Percentiles rank a stretch among this genome's conserved stretches.
phyloP scores from a whole-genome alignment of 441 rosid species.

The Mallotus repandus region DNA sequence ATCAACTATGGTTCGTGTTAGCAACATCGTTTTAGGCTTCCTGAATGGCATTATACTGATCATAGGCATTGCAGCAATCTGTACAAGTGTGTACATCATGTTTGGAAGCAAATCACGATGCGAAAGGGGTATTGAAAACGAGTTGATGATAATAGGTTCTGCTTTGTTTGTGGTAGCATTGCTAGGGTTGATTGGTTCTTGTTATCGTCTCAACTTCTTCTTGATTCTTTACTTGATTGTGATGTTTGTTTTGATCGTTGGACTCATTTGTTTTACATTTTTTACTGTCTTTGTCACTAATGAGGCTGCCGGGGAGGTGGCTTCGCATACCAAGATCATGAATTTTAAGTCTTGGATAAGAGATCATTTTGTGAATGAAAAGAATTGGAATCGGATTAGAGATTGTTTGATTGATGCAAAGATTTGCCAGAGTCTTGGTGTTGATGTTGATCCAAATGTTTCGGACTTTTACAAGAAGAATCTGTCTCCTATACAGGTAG shows the following conservation, averaged over 20 bases:
- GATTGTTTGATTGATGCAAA: conserved; percentile 47
- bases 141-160: conserved; percentile 39
- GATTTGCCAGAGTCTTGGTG: conserved; percentile 30
- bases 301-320: conserved; percentile 33
- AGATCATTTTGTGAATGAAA: conserved; percentile 38
- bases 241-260: conserved; percentile 39
- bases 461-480: conserved; percentile 30
- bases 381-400: conserved; percentile 48
- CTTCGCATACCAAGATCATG: conserved; percentile 29
- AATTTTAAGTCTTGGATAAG: conserved; percentile 45
- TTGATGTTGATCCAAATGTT: neutral
- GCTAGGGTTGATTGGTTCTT: conserved; percentile 50
- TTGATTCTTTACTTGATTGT: conserved; percentile 43
- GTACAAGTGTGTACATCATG: conserved; percentile 30
- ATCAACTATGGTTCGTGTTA: conserved; percentile 34
- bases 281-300: conserved; percentile 48
- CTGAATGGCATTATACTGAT: conserved; percentile 35
- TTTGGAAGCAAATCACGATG: conserved; percentile 35
- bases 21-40: conserved; percentile 41
- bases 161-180: conserved; percentile 41
- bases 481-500: conserved; percentile 38
- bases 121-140: conserved; percentile 38
- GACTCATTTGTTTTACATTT: conserved; percentile 36
- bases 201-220: conserved; percentile 32
- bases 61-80: conserved; percentile 32